phyloP scores from a whole-genome alignment of 176 grass and related monocot species.

The Oryza australiensis region DNA sequence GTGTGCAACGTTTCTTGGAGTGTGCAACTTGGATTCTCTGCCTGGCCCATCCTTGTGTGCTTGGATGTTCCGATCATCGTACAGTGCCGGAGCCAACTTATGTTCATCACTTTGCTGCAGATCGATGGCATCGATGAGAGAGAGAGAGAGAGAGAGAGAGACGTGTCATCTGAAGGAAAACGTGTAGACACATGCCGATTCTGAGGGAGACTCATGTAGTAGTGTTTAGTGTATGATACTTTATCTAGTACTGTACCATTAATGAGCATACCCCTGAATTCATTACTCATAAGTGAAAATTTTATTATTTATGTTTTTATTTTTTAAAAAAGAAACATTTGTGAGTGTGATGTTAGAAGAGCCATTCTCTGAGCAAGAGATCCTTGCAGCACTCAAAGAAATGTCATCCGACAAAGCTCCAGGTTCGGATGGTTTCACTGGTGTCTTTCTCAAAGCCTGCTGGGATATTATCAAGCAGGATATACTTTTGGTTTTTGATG shows the following conservation, averaged over 20 bases:
- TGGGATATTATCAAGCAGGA: too few relatives aligned
- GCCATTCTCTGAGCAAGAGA: too few relatives aligned
- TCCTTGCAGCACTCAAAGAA: too few relatives aligned
- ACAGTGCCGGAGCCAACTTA: neutral
- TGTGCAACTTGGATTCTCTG: slow-evolving; percentile 15
- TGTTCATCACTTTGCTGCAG: neutral
- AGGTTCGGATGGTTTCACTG: too few relatives aligned
- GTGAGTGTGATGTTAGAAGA: too few relatives aligned
- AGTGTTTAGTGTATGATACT: neutral
- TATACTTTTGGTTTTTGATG: too few relatives aligned
- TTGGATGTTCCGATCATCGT: neutral
- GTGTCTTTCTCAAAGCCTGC: too few relatives aligned
- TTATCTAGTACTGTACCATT: neutral
- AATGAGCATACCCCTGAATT: neutral
- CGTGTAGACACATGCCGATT: neutral
- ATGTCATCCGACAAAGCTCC: too few relatives aligned
- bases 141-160: too few relatives aligned
- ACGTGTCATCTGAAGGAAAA: slow-evolving; percentile 23
- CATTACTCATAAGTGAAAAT: neutral
- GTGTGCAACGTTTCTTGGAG: slow-evolving; percentile 28
- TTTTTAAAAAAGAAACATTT: neutral
- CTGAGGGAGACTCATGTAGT: neutral
- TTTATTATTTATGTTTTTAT: neutral
- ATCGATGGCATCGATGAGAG: neutral
- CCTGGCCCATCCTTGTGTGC: neutral